phyloP scores from a whole-genome alignment of 1,139 yeast species.

The Diutina mesorugosa region DNA sequence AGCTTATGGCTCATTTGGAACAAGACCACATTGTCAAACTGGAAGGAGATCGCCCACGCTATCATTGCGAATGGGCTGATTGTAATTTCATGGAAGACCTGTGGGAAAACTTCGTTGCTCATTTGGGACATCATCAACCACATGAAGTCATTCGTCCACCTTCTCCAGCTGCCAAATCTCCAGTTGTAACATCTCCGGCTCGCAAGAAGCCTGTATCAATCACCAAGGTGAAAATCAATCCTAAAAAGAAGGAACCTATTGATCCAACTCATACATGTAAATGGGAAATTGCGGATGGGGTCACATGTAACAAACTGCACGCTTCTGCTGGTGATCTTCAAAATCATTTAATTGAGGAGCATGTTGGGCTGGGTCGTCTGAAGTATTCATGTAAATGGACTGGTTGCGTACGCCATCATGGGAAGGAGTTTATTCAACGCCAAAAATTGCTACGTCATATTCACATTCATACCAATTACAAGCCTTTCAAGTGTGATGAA shows the following conservation, averaged over 20 bases:
- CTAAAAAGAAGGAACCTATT: not conserved
- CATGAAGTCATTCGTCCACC: not conserved
- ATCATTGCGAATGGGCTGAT: constrained; percentile 61
- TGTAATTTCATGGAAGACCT: constrained; percentile 47
- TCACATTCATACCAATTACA: constrained; percentile 76
- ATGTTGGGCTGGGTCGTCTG: constrained; percentile 64
- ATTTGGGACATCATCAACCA: constrained; percentile 43
- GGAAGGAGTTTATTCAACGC: constrained; percentile 59
- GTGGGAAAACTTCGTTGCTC: constrained; percentile 41
- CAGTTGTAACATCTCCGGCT: not conserved
- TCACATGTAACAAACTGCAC: constrained; percentile 39
- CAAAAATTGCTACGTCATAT: constrained; percentile 81
- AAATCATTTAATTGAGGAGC: constrained; percentile 52
- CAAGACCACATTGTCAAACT: not conserved
- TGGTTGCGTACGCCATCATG: constrained; percentile 54
- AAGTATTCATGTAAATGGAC: constrained; percentile 67
- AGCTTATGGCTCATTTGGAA: not conserved
- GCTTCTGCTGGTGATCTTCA: constrained; percentile 47
- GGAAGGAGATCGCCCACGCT: constrained; percentile 7
- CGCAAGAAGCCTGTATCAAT: constrained; percentile 4
- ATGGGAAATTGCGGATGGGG: constrained; percentile 28
- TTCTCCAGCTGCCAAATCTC: not conserved
- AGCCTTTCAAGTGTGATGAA: constrained; percentile 56
- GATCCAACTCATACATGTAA: constrained; percentile 25
- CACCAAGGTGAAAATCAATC: constrained; percentile 5